Evolutionary conservation across 1,139 yeast species (phyloP).

Genomic region (Spathaspora sp.): DNA sequence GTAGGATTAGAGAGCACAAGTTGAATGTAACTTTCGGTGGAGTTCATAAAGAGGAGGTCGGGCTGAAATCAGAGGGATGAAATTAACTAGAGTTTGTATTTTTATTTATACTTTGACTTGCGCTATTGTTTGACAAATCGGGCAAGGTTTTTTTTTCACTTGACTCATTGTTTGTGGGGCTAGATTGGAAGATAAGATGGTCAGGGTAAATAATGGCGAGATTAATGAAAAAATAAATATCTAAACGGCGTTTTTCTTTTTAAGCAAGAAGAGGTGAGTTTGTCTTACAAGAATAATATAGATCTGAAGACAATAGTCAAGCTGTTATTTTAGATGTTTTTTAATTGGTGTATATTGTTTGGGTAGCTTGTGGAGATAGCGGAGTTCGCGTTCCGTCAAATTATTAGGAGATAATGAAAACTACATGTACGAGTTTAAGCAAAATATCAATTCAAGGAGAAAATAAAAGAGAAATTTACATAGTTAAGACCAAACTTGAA

Average conservation of each 20-base stretch:
- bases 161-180: conserved; percentile 1
- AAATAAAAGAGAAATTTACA: neutral
- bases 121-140: neutral
- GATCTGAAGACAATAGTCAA: neutral
- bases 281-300: neutral
- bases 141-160: neutral
- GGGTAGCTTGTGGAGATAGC: neutral
- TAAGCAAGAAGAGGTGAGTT: neutral
- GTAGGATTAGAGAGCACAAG: neutral
- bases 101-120: neutral
- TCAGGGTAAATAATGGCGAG: neutral
- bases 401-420: neutral
- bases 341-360: neutral
- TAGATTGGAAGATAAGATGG: neutral
- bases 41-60: neutral
- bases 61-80: too few species aligned
- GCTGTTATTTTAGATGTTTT: too few species aligned
- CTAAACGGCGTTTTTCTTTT: neutral
- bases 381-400: neutral
- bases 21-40: neutral
- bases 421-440: neutral
- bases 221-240: neutral
- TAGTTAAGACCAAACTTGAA: conserved; percentile 39
- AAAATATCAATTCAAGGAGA: neutral
- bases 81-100: neutral